Base-by-base conservation (phyloP, 768 basidiomycete genomes). In the Naganishia friedmannii region DNA sequence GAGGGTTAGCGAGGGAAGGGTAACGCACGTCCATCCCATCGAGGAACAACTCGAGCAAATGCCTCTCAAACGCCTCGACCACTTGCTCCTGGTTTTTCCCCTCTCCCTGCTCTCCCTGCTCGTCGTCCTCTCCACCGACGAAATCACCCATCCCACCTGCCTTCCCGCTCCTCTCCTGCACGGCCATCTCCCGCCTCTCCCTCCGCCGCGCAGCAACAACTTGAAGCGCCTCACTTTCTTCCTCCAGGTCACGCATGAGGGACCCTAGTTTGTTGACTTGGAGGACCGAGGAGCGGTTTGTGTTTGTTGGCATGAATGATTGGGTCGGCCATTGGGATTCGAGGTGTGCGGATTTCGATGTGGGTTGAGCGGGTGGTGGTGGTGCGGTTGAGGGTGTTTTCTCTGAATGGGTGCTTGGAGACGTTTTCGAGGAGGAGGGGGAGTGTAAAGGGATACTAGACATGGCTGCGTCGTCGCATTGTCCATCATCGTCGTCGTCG, bases 141-240 rank as follows among this genome's bases (percentile, higher is more conserved):
- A 77, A 76, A 48, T 67, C 34, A 37, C 34, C 42, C 42, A 42
- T 42, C 42, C 9, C 90, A 0, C 84, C 86, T 78, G 89, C 87
- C 70, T 93, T 82, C 17, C 91, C 92, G 15, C 85, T 86, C 71
- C 92, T 88, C 82, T 94, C 93, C 81, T 91, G 88, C 76, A 12
- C 48, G 1, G 87, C 87, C 79, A 88, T 90, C 23, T 87, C 55
- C 53, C 70, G 39, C 56, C 78, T 67, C 66, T 79, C 77, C 26
- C 53, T 70, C 53, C 78, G 55, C 66, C 73, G 73, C 0, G 84
- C 29, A 84, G 73, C 84, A 31, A 85, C 83, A 31, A 83, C 77
- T n/a, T 84, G 82, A 74, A 84, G 86, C 55, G 69, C 72, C 69
- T 79, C 76, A 53, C 80, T 63, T 67, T 79, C 77, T 73, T 85